These are phyloP conservation scores for Rugiboletus extremiorientalis DNA, from an alignment of 1,284 basidiomycete species.

Conservation along the genomic window DNA sequence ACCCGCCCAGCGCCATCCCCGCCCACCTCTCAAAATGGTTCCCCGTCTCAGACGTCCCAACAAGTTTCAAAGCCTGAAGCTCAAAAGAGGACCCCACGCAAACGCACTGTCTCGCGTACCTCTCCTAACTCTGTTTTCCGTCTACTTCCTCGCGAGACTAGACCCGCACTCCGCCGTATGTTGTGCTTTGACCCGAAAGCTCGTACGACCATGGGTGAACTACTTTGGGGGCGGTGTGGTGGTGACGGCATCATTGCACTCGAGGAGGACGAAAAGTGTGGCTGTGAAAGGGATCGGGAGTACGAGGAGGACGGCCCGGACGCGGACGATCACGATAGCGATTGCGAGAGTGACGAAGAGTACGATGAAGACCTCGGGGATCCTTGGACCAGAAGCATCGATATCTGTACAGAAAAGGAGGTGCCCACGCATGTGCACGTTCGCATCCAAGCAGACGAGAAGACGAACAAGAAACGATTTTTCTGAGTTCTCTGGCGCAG, in stretches of 20 bases:
- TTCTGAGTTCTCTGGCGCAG: constrained; percentile 42
- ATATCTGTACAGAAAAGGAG: constrained; percentile 63
- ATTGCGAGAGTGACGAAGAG: constrained; percentile 53
- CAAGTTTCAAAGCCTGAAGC: constrained; percentile 10
- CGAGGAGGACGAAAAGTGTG: constrained; percentile 32
- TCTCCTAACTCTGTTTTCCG: constrained; percentile 95
- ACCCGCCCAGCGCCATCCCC: constrained; percentile 24
- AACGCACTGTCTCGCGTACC: constrained; percentile 69
- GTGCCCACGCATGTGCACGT: constrained; percentile 61
- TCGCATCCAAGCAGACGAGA: constrained; percentile 70
- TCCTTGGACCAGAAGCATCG: constrained; percentile 75
- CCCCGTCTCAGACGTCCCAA: neutral
- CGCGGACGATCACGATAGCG: constrained; percentile 9
- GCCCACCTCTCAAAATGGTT: constrained; percentile 8
- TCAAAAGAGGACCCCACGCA: constrained; percentile 40
- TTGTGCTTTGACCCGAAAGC: constrained; percentile 86
- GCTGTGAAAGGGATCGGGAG: constrained; percentile 66
- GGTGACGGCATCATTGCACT: constrained; percentile 63
- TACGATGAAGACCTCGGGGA: constrained; percentile 75
- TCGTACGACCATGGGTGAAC: constrained; percentile 92
- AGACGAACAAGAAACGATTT: constrained; percentile 66
- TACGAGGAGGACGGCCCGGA: constrained; percentile 24
- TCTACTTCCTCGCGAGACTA: constrained; percentile 91
- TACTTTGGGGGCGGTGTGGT: constrained; percentile 81
- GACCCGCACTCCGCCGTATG: constrained; percentile 91